Evolutionary conservation across 2,329 filamentous ascomycete genomes (phyloP).

Genomic region (Leptographium radiaticola): DNA sequence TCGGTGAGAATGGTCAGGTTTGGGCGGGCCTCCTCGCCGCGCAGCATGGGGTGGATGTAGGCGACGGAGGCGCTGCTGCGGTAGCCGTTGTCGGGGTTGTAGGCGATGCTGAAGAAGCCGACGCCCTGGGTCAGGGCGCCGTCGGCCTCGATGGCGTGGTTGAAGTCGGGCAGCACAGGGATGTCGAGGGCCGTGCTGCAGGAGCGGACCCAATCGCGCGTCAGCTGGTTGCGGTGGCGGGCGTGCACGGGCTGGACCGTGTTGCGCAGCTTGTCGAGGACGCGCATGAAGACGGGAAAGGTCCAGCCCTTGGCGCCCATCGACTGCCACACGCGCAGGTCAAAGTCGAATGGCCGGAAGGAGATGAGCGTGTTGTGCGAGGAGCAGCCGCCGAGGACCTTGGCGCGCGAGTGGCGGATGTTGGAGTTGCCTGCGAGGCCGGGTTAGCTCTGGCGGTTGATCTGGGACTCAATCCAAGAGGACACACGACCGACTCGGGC

Average conservation of each 20-base stretch:
- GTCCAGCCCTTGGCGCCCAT: slow-evolving; percentile 76
- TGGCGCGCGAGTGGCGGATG: slow-evolving; percentile 84
- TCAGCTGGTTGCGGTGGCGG: slow-evolving; percentile 78
- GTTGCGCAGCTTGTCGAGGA: slow-evolving; percentile 75
- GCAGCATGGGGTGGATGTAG: slow-evolving; percentile 83
- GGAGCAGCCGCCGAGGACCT: slow-evolving; percentile 84
- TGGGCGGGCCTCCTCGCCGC: slow-evolving; percentile 66
- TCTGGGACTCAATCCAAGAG: no score
- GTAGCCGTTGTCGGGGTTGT: slow-evolving; percentile 78
- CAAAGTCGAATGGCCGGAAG: slow-evolving; percentile 82
- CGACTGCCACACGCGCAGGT: slow-evolving; percentile 71
- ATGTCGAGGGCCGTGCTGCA: slow-evolving; percentile 70
- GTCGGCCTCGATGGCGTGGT: slow-evolving; percentile 62
- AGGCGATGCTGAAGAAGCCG: slow-evolving; percentile 82
- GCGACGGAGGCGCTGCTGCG: slow-evolving; percentile 80
- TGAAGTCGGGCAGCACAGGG: slow-evolving; percentile 75
- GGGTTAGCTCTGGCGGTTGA: not conserved
- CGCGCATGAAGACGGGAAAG: slow-evolving; percentile 71
- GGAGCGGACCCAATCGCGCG: slow-evolving; percentile 76
- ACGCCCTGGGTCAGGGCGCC: slow-evolving; percentile 64
- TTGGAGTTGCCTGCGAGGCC: slow-evolving; percentile 63
- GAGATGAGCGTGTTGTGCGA: slow-evolving; percentile 91
- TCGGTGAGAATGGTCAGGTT: slow-evolving; percentile 82
- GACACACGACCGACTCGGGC: no score
- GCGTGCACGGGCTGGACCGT: slow-evolving; percentile 81